Base-by-base conservation (phyloP, 129 eudicot genomes). In the Artemisia argyi region DNA sequence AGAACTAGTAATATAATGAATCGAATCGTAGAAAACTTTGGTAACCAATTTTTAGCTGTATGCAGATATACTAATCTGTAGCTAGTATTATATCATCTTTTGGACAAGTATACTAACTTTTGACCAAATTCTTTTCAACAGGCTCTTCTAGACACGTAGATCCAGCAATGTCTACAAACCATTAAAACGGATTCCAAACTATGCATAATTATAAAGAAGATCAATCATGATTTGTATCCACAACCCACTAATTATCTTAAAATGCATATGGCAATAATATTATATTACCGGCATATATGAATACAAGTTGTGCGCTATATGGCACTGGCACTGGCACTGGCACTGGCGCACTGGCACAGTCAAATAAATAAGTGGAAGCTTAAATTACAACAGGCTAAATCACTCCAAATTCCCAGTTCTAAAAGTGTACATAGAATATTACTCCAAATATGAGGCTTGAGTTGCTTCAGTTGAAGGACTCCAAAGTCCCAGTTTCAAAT, bases 371-470 rank as follows among this genome's bases (percentile, higher is more conserved):
- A 58, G 32, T 58, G 24, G 35, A 26, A 20, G 35, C 35, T 59
- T 59, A 7, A 59, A 59, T 59, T 24, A 32, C 26, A 20, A 30
- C 65, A 24, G 5, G 12, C 42, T 59, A 59, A 20, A 20, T 15
- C 19, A 20, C 52, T 58, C 17, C 49, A 19, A 72, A 15, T 39
- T 47, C 49, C 18, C 15, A 11, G 60, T 22, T 46, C 50, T 30
- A 22, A 70, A 72, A 54, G 55, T 61, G 32, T 35, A n/a, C 54
- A 76, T 30, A 30, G 35, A 30, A 30, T 30, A 30, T 30, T 30
- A 30, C 35, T 30, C 48, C 59, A 76, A 67, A 77, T 44, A 20
- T 50, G 71, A 69, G 22, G 76, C 81, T 69, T 52, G 15, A 58
- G 62, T 18, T 35, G 60, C 65, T 61, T 77, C 63, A 61, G 11